A percentile compares a stretch with the other conserved stretches of the same genome.
phyloP scores from a whole-genome alignment of 1,284 basidiomycete genomes.

The Hortiboletus rubellus region DNA sequence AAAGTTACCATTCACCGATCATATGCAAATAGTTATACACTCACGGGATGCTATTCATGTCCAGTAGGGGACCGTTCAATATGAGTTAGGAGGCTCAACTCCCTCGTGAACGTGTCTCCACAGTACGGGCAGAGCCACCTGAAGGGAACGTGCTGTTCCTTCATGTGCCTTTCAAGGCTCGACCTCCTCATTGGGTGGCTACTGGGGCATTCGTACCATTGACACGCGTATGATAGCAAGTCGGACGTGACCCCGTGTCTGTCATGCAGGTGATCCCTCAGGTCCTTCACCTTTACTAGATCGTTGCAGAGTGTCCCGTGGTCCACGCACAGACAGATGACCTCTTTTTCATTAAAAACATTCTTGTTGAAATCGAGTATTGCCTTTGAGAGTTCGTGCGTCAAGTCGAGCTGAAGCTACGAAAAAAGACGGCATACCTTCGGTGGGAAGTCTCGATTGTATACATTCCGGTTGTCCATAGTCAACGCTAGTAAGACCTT shows the following conservation, averaged over 20 bases:
- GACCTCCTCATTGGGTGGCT: constrained; percentile 1
- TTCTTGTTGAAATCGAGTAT: constrained; percentile 3
- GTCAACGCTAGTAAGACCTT: not conserved
- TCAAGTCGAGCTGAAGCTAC: not conserved
- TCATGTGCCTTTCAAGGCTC: constrained; percentile 14
- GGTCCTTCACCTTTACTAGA: not conserved
- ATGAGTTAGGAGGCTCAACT: not conserved
- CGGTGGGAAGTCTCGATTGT: not conserved
- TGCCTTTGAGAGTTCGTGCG: not conserved
- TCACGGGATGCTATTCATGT: constrained; percentile 1
- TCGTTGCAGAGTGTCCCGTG: constrained; percentile 1
- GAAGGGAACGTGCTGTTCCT: constrained; percentile 11
- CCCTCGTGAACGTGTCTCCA: constrained; percentile 2
- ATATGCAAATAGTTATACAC: not conserved
- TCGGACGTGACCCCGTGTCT: constrained; percentile 9
- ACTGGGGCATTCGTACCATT: constrained; percentile 8
- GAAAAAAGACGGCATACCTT: not conserved
- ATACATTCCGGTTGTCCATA: not conserved
- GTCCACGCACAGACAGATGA: constrained; percentile 11
- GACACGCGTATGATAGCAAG: constrained; percentile 6
- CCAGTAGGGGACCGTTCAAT: not conserved
- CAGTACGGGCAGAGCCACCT: constrained; percentile 17
- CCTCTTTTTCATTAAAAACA: not conserved
- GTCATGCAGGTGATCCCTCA: constrained; percentile 6
- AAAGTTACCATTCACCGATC: not conserved